These are phyloP conservation scores for Trametes gibbosa DNA, from an alignment of 768 basidiomycete species.

Conservation along the genomic window DNA sequence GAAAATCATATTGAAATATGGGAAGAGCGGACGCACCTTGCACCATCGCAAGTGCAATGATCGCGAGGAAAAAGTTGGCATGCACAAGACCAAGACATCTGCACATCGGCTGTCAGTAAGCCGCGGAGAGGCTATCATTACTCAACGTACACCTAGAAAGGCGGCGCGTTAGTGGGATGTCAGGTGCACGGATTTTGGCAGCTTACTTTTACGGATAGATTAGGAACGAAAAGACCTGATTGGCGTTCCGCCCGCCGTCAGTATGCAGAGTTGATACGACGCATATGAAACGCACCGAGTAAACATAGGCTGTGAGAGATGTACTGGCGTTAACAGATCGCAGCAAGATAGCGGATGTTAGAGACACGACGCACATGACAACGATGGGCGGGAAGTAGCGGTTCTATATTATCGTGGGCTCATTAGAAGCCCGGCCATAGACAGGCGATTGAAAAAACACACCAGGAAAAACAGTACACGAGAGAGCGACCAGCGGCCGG, in stretches of 20 bases:
- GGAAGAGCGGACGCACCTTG: constrained; percentile 12
- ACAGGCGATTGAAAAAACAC: background rate
- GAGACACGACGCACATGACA: constrained; percentile 3
- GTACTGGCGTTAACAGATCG: background rate
- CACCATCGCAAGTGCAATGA: constrained; percentile 10
- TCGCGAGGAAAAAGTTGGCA: constrained; percentile 8
- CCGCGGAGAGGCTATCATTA: background rate
- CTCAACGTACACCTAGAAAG: background rate
- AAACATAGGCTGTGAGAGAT: background rate
- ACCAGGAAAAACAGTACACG: constrained; percentile 22
- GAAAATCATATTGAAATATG: background rate
- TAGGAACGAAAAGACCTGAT: background rate
- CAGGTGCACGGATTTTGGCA: background rate
- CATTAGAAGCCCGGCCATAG: background rate
- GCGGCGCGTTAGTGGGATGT: background rate
- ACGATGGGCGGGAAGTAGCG: constrained; percentile 16
- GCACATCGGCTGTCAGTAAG: background rate
- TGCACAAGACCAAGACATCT: constrained; percentile 12
- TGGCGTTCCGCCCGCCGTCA: background rate
- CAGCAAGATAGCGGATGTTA: background rate
- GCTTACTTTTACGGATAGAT: constrained; percentile 3
- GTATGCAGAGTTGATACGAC: background rate
- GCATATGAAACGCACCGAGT: background rate
- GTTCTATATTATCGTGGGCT: constrained; percentile 5
- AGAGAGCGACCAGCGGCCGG: constrained; percentile 16